A percentile compares a stretch with the other conserved stretches of the same genome.
Evolutionary conservation across 108 stramenopile genomes (phyloP).

Genomic region (Cyclotella baltica): DNA sequence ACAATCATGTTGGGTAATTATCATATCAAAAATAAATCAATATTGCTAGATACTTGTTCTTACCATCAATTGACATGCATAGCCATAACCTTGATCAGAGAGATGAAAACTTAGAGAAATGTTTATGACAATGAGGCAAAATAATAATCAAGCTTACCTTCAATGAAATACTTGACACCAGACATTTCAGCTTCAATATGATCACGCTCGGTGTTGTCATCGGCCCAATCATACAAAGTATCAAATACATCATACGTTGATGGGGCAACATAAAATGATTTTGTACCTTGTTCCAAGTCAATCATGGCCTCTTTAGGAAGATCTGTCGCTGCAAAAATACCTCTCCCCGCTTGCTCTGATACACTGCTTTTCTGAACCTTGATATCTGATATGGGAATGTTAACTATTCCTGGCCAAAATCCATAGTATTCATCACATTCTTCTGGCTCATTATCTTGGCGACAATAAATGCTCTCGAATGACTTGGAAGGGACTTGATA

Average conservation of each 20-base stretch:
- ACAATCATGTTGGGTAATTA: background rate
- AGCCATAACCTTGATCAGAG: conserved; percentile 11
- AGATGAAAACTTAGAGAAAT: background rate
- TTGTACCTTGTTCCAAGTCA: conserved; percentile 4
- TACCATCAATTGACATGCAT: conserved; percentile 24
- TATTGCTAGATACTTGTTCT: too few species aligned
- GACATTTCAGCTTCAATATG: conserved; percentile 18
- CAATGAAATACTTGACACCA: conserved; percentile 16
- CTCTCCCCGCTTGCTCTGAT: conserved; percentile 42
- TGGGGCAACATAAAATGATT: conserved; percentile 21
- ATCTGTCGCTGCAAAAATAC: conserved; percentile 32
- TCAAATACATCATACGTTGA: conserved; percentile 29
- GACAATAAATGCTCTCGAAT: conserved; percentile 47
- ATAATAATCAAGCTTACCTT: conserved; percentile 19
- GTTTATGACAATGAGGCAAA: background rate
- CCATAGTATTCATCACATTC: conserved; percentile 36
- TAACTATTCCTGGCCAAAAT: background rate
- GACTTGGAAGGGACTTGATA: conserved; percentile 52
- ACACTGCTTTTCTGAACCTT: conserved; percentile 31
- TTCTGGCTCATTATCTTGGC: conserved; percentile 22
- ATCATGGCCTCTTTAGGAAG: conserved; percentile 22
- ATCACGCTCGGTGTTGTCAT: background rate
- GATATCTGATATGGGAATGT: conserved; percentile 22
- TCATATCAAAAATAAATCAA: too few species aligned
- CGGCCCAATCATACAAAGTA: conserved; percentile 6